Evolutionary conservation across 495 filamentous ascomycete species (phyloP).

Genomic region (Tuber indicum): DNA sequence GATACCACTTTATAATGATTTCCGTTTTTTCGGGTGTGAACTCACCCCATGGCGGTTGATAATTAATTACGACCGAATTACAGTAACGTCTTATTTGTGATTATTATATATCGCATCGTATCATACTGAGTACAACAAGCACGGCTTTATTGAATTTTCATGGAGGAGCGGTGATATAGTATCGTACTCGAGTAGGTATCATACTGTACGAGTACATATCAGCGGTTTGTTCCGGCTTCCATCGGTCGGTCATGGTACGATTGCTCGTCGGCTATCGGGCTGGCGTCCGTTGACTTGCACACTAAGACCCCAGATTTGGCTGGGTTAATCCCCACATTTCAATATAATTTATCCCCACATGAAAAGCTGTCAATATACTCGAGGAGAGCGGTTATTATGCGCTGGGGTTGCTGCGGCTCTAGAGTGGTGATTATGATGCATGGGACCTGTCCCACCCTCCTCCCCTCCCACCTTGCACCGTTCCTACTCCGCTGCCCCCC

Average conservation of each 20-base stretch:
- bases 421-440: not conserved
- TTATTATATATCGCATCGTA: not conserved
- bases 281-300: not conserved
- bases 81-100: not conserved
- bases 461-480: not conserved
- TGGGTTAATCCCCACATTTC: not conserved
- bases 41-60: not conserved
- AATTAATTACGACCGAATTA: not conserved
- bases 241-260: not conserved
- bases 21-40: not conserved
- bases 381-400: not conserved
- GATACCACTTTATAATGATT: not conserved
- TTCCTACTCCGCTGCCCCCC: not conserved
- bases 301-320: constrained; percentile 13
- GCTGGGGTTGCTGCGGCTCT: not conserved
- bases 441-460: not conserved
- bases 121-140: not conserved
- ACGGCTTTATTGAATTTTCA: not conserved
- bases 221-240: not conserved
- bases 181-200: no score
- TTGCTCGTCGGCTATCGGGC: not conserved
- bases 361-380: not conserved
- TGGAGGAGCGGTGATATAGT: not conserved
- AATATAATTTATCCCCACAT: constrained; percentile 6
- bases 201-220: not conserved